These are phyloP conservation scores for Penicillium salamii DNA, from an alignment of 495 filamentous ascomycete species.

Conservation along the genomic window DNA sequence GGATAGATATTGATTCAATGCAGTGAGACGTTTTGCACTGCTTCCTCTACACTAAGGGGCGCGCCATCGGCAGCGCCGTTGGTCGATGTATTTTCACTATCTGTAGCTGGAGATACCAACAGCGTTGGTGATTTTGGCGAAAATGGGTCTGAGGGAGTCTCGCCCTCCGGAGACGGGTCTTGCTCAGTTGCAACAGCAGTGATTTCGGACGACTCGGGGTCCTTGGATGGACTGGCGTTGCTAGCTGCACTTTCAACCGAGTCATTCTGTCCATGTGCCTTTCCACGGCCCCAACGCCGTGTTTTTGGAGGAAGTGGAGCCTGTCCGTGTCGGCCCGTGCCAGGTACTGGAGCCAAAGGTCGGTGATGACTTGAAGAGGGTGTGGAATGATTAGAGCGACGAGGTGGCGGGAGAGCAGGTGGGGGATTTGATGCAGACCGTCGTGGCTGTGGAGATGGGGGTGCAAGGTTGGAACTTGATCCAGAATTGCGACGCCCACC, in stretches of 20 bases:
- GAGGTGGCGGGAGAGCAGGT: slow-evolving; percentile 39
- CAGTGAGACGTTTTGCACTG: slow-evolving; percentile 39
- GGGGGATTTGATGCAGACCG: slow-evolving; percentile 42
- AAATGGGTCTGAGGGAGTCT: slow-evolving; percentile 16
- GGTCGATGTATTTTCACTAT: neutral
- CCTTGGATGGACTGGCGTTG: slow-evolving; percentile 16
- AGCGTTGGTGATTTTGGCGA: slow-evolving; percentile 25
- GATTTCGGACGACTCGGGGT: slow-evolving; percentile 10
- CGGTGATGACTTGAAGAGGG: slow-evolving; percentile 28
- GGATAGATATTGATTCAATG: slow-evolving; percentile 9
- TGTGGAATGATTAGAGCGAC: slow-evolving; percentile 28
- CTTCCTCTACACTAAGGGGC: slow-evolving; percentile 37
- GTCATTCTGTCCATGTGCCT: slow-evolving; percentile 24
- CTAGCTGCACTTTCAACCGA: slow-evolving; percentile 20
- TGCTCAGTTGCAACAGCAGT: neutral
- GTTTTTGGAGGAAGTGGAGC: slow-evolving; percentile 40
- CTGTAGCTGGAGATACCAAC: slow-evolving; percentile 10
- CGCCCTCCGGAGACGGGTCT: neutral
- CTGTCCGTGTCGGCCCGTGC: slow-evolving; percentile 24
- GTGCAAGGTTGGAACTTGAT: slow-evolving; percentile 23
- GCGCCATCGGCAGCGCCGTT: neutral
- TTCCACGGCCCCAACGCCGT: slow-evolving; percentile 37
- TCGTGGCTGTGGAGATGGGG: slow-evolving; percentile 24
- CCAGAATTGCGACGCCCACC: slow-evolving; percentile 28
- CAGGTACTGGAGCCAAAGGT: slow-evolving; percentile 6